phyloP scores from a whole-genome alignment of 768 basidiomycete genomes.

The Cystofilobasidium ferigula region DNA sequence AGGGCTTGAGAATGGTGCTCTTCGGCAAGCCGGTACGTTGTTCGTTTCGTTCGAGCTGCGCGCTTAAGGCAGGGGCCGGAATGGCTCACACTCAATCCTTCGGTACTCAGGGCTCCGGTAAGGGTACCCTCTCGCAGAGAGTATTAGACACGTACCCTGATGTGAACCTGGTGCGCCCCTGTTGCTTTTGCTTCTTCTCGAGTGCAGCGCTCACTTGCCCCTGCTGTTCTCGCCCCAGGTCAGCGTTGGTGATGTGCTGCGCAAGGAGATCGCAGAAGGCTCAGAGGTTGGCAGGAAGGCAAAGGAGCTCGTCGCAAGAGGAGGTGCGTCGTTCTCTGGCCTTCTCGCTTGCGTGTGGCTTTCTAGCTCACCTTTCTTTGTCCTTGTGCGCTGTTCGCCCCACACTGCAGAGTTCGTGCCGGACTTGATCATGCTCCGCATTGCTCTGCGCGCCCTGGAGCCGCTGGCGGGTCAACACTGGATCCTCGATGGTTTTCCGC shows the following conservation, averaged over 20 bases:
- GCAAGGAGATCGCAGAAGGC: conserved; percentile 69
- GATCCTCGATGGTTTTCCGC: conserved; percentile 87
- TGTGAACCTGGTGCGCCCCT: conserved; percentile 51
- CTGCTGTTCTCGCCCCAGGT: conserved; percentile 52
- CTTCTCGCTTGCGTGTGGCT: too few species aligned
- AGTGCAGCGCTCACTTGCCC: conserved; percentile 38
- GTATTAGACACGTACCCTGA: conserved; percentile 65
- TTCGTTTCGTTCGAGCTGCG: too few species aligned
- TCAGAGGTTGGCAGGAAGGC: conserved; percentile 64
- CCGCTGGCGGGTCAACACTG: conserved; percentile 48
- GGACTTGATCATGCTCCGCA: conserved; percentile 52
- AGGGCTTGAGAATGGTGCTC: conserved; percentile 51
- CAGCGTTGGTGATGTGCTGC: conserved; percentile 73
- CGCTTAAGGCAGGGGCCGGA: too few species aligned
- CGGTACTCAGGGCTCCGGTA: conserved; percentile 38
- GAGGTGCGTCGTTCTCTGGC: conserved; percentile 40
- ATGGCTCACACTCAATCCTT: too few species aligned
- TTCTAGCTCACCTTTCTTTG: too few species aligned
- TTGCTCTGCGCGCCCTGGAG: conserved; percentile 63
- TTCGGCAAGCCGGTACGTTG: conserved; percentile 56
- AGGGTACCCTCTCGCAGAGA: conserved; percentile 68
- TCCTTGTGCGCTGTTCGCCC: not conserved
- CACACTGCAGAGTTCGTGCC: conserved; percentile 24
- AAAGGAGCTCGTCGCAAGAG: conserved; percentile 65
- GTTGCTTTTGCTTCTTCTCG: not conserved